Conservation (phyloP, 805 yeast genomes). For the Saccharomyces eubayanus region DNA sequence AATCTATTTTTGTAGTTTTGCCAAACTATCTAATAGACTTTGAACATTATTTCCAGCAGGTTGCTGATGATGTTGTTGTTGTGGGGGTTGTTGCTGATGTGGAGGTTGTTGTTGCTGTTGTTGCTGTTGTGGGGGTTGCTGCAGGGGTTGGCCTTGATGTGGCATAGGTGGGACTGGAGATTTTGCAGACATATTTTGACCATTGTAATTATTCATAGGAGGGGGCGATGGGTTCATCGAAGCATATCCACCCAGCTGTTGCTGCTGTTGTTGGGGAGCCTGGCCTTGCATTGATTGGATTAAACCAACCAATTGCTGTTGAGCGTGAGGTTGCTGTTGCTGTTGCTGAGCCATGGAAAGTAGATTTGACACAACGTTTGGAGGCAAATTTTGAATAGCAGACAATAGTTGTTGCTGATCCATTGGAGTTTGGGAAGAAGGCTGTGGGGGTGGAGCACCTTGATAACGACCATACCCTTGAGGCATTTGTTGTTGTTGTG, state of each 20-base stretch:
- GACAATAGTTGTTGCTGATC: constrained; percentile 28
- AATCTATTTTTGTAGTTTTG: constrained; percentile 29
- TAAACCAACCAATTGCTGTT: constrained; percentile 25
- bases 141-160: constrained; percentile 4
- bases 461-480: constrained; percentile 19
- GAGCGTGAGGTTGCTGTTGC: constrained; percentile 24
- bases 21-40: constrained; percentile 33
- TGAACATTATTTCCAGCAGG: constrained; percentile 30
- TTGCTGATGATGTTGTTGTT: constrained; percentile 16
- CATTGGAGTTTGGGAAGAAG: constrained; percentile 17
- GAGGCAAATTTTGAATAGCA: constrained; percentile 31
- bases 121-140: constrained; percentile 9
- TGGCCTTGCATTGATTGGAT: constrained; percentile 31
- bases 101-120: constrained; percentile 1
- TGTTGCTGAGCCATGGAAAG: constrained; percentile 30
- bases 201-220: neutral
- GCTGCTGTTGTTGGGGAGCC: constrained; percentile 20
- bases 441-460: constrained; percentile 21
- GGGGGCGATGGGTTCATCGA: constrained; percentile 9
- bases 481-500: constrained; percentile 18
- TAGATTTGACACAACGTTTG: constrained; percentile 28
- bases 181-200: constrained; percentile 1
- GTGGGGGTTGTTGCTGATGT: constrained; percentile 11
- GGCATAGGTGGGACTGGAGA: constrained; percentile 6
- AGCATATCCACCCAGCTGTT: constrained; percentile 8